Base-by-base conservation (phyloP, 2,329 filamentous ascomycete species). In the Arachnopeziza araneosa region DNA sequence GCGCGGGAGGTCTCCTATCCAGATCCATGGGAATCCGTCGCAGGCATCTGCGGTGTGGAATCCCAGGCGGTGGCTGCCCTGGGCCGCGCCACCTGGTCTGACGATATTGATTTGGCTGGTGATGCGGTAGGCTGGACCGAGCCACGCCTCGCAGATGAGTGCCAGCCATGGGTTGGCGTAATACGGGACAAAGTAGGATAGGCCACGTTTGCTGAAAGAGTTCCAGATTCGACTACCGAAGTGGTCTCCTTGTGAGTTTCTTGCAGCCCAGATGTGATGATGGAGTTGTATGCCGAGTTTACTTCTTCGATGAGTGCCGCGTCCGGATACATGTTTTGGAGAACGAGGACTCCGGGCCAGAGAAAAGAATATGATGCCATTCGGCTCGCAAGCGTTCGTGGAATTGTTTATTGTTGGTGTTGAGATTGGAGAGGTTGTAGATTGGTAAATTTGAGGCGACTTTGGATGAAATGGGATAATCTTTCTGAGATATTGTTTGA, bases 221-320 rank as follows among this genome's bases (percentile, higher is more conserved):
- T 87, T 87, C 84, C 84, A 88, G 73, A 87, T 85, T 10, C 85
- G 78, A 57, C 81, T 77, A 67, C 87, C 82, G 70, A 87, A 87
- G 67, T 87, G 84, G 69, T 87, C 84, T 23, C 84, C 84, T 56
- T 79, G 78, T 1, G 55, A 24, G 69, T 70, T 23, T 67, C 54
- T 30, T 72, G 64, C 26, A 68, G 69, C 70, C 84, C 79, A 10
- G 68, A 66, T 2, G 72, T 69, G 69, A 85, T 82, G 62, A 85
- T 83, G 1, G 65, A 60, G 4, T 73, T 66, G 68, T 80, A 85
- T 17, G 78, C 76, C 0, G 76, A n/a, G 72, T 65, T 9, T 14
- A 44, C 36, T 44, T 44, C 36, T 19, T 77, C 69, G 19, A 87
- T 73, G 5, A 79, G 68, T 0, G 59, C 1, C 1, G 64, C 64